phyloP scores from a whole-genome alignment of 768 basidiomycete species.

The Podaxis pistillaris region DNA sequence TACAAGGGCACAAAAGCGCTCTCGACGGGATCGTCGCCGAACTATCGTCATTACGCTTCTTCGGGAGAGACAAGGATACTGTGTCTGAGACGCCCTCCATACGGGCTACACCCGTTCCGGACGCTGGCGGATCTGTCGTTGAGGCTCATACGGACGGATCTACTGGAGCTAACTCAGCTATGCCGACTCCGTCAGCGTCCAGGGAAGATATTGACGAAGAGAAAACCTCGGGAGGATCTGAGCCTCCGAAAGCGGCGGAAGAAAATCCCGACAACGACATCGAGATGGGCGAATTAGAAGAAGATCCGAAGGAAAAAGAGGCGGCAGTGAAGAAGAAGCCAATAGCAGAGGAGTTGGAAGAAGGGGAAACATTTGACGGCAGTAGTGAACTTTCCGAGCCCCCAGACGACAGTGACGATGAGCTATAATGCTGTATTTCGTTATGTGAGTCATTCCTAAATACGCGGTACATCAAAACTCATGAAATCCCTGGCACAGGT shows the following conservation, averaged over 20 bases:
- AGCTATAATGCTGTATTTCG: slow-evolving; percentile 19
- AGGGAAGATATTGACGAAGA: slow-evolving; percentile 24
- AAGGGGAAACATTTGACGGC: slow-evolving; percentile 82
- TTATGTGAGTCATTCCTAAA: slow-evolving; percentile 16
- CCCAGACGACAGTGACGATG: slow-evolving; percentile 48
- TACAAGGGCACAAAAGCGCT: slow-evolving; percentile 67
- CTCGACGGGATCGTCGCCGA: slow-evolving; percentile 65
- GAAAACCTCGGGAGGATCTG: slow-evolving; percentile 21
- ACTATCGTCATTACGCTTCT: slow-evolving; percentile 56
- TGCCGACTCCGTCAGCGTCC: slow-evolving; percentile 15
- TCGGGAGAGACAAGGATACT: slow-evolving; percentile 66
- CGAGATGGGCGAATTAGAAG: slow-evolving; percentile 90
- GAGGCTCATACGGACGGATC: slow-evolving; percentile 16
- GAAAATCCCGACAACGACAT: slow-evolving; percentile 58
- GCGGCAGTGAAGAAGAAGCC: slow-evolving; percentile 45
- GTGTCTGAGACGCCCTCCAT: slow-evolving; percentile 43
- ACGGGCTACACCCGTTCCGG: slow-evolving; percentile 43
- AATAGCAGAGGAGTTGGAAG: slow-evolving; percentile 71
- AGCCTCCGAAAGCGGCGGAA: slow-evolving; percentile 19
- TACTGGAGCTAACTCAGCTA: slow-evolving; percentile 9
- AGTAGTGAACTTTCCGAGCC: slow-evolving; percentile 78
- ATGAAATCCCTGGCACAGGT: slow-evolving; percentile 75
- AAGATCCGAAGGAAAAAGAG: slow-evolving; percentile 53
- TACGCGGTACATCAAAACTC: slow-evolving; percentile 55
- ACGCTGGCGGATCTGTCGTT: slow-evolving; percentile 10